phyloP scores from a whole-genome alignment of 352 stramenopile genomes.

The Blastocystis sp. region DNA sequence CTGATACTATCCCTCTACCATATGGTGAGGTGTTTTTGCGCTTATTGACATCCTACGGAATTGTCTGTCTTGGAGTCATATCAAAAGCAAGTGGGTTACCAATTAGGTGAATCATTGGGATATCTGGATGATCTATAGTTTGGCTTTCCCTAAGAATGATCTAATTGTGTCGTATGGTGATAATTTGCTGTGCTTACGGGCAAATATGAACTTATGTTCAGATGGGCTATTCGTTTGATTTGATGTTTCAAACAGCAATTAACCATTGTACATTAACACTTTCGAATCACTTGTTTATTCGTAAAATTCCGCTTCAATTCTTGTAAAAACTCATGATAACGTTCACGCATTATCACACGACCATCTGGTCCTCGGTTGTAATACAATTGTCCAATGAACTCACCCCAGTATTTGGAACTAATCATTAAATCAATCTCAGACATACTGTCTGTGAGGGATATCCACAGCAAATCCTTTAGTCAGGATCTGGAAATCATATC shows the following conservation, averaged over 20 bases:
- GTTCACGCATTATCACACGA: background rate
- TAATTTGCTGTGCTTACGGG: constrained; percentile 21
- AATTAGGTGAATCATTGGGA: background rate
- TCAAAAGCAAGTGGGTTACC: constrained; percentile 44
- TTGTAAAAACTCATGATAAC: background rate
- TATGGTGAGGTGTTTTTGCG: constrained; percentile 52
- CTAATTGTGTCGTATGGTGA: constrained; percentile 3
- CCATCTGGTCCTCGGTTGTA: background rate
- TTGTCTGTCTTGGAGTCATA: constrained; percentile 48
- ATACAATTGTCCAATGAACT: constrained; percentile 12
- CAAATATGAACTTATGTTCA: background rate
- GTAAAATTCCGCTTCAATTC: constrained; percentile 34
- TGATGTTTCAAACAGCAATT: constrained; percentile 3
- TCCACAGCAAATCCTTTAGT: constrained; percentile 44
- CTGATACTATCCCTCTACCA: background rate
- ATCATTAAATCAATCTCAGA: background rate
- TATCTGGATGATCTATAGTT: background rate
- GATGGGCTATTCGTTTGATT: constrained; percentile 8
- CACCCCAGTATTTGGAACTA: constrained; percentile 20
- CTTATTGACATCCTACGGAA: background rate
- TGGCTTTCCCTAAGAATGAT: constrained; percentile 37
- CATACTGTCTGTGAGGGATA: constrained; percentile 22
- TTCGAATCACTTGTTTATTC: background rate
- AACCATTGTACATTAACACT: background rate
- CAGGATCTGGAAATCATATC: constrained; percentile 45